Conservation (phyloP, 2,329 filamentous ascomycete species). For the Diatrype stigma region DNA sequence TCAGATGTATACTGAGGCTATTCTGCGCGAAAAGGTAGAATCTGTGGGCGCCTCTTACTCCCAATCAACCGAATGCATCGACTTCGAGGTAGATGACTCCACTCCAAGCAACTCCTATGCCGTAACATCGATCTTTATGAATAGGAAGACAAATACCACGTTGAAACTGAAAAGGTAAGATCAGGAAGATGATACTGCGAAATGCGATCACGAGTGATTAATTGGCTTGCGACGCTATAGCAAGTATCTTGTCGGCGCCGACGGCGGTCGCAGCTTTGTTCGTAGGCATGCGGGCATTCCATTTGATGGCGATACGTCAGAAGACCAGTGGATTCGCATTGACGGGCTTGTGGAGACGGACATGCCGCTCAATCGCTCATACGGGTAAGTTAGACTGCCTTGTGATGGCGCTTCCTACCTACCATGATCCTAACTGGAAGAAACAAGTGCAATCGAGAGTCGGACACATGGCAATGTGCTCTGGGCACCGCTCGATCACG, state of each 20-base stretch:
- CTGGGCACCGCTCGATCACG: constrained; percentile 50
- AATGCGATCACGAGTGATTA: too few species aligned
- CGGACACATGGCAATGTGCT: constrained; percentile 51
- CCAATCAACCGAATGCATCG: background rate
- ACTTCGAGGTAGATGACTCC: constrained; percentile 24
- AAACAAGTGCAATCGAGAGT: constrained; percentile 38
- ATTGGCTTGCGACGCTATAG: constrained; percentile 14
- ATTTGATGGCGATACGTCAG: constrained; percentile 44
- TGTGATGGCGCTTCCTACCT: background rate
- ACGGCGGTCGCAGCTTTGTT: constrained; percentile 47
- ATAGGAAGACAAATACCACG: constrained; percentile 6
- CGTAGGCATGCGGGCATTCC: constrained; percentile 40
- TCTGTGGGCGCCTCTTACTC: too few species aligned
- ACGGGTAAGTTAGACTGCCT: constrained; percentile 27
- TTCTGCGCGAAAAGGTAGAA: constrained; percentile 39
- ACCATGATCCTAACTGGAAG: background rate
- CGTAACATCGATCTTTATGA: constrained; percentile 19
- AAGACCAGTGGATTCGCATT: constrained; percentile 51
- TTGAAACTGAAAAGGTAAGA: constrained; percentile 10
- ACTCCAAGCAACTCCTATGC: constrained; percentile 11
- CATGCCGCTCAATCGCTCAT: constrained; percentile 42
- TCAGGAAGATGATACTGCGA: background rate
- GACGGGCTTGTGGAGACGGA: constrained; percentile 46
- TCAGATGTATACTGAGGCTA: constrained; percentile 52
- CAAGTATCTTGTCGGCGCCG: constrained; percentile 47